Base-by-base conservation (phyloP, 2,329 filamentous ascomycete genomes). In the Claviceps sp. region DNA sequence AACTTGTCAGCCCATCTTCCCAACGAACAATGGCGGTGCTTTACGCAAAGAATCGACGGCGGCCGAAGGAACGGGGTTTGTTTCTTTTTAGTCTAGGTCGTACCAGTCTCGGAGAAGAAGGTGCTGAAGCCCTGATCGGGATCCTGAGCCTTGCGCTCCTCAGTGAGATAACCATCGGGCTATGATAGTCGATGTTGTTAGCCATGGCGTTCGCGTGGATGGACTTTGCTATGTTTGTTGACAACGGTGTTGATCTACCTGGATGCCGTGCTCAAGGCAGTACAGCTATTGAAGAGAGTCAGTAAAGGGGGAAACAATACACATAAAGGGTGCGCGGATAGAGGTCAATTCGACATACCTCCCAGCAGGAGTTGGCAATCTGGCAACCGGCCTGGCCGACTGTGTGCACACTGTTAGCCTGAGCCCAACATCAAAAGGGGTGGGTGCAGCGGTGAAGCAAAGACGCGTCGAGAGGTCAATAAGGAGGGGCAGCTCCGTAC, bases 311-410 rank as follows among this genome's bases (percentile, higher is more conserved):
- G 6, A 36, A 13, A 22, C 9, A 44, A 45, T 40, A 9, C 20
- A 45, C 26, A 44, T 38, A 17, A n/a, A 29, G 8, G 20, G 16
- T 11, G 13, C n/a, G 20, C 34, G 2, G 16, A 22, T 20, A 47
- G 5, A 13, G 34, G 29, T 38, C 22, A 43, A 49, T 43, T 22
- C 40, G 67, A 78, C 88, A 78, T 78, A 98, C 93, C 89, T 98
- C 93, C 93, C 93, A 98, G 84, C 93, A 97, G 65, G 93, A 93
- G 80, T 98, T 98, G 77, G 91, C 93, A 70, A 98, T 98, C 74
- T 98, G 93, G 84, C 93, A 97, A 86, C 93, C 93, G 71, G 93
- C 93, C 83, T 98, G 93, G 76, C 93, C 93, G 80, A 98, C 93
- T 98, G 72, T 67, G 67, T 49, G 63, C 57, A 71, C 65, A 66